Evolutionary conservation across 108 stramenopile genomes (phyloP).

Genomic region (Cyclotella sp.): DNA sequence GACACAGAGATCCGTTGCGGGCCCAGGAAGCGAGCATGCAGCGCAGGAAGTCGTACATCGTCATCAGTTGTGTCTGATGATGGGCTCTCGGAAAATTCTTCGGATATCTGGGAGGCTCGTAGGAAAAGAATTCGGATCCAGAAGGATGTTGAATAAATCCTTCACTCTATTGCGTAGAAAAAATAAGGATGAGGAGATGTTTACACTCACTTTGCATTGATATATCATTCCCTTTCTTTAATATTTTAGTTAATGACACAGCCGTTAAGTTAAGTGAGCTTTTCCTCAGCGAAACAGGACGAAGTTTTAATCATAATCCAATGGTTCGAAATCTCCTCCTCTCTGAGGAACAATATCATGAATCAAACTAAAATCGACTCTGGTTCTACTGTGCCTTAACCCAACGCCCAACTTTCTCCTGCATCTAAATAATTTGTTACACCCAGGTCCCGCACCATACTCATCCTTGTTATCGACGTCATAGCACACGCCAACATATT

Average conservation of each 20-base stretch:
- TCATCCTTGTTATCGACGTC: conserved; percentile 8
- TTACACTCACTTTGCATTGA: neutral
- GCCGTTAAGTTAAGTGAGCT: neutral
- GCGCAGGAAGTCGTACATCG: neutral
- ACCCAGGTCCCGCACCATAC: neutral
- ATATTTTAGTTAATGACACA: neutral
- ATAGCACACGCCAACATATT: conserved; percentile 30
- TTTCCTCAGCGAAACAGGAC: neutral
- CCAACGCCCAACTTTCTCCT: neutral
- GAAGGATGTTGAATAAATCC: neutral
- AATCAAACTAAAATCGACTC: conserved; percentile 37
- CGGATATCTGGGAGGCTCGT: conserved; percentile 16
- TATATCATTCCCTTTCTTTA: neutral
- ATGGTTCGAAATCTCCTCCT: conserved; percentile 37
- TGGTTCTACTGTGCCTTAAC: conserved; percentile 3
- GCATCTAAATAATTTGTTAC: neutral
- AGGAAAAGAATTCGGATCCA: conserved; percentile 29
- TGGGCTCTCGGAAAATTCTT: conserved; percentile 15
- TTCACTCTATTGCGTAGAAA: neutral
- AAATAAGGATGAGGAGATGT: no score
- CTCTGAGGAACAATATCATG: conserved; percentile 36
- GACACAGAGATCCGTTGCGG: neutral
- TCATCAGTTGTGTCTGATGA: conserved; percentile 38
- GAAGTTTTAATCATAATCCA: conserved; percentile 12
- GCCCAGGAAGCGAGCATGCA: neutral